These are phyloP conservation scores for Calonectria hongkongensis DNA, from an alignment of 2,329 filamentous ascomycete genomes.

Conservation along the genomic window DNA sequence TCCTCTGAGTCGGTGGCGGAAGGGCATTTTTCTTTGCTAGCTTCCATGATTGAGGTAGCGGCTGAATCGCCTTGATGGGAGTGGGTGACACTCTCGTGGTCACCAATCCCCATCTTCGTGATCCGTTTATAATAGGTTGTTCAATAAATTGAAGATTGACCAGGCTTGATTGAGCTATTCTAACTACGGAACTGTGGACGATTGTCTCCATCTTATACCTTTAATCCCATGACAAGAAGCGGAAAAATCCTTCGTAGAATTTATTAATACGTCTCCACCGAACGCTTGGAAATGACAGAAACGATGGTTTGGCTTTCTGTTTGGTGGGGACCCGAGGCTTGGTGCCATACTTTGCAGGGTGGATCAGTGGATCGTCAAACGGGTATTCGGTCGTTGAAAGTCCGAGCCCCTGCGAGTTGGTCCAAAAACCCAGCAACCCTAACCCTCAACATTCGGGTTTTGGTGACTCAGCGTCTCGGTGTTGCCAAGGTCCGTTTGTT, in stretches of 20 bases:
- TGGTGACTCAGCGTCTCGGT: slow-evolving; percentile 33
- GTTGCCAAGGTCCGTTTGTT: slow-evolving; percentile 32
- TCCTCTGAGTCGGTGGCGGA: slow-evolving; percentile 22
- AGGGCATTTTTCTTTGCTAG: slow-evolving; percentile 45
- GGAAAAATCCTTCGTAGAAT: not conserved
- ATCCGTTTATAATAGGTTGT: not conserved
- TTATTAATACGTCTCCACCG: slow-evolving; percentile 25
- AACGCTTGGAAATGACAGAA: slow-evolving; percentile 12
- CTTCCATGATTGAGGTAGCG: slow-evolving; percentile 45
- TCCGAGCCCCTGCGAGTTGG: slow-evolving; percentile 42
- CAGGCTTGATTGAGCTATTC: not conserved
- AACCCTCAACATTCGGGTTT: slow-evolving; percentile 34
- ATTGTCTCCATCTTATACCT: slow-evolving; percentile 26
- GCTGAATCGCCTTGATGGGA: slow-evolving; percentile 34
- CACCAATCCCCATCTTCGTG: slow-evolving; percentile 39
- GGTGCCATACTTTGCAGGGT: slow-evolving; percentile 26
- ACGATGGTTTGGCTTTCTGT: not conserved
- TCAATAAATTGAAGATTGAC: not conserved
- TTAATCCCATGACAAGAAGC: not conserved
- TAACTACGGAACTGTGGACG: not conserved
- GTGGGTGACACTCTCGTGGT: slow-evolving; percentile 22
- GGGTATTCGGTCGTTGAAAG: slow-evolving; percentile 48
- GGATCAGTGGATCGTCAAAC: slow-evolving; percentile 46
- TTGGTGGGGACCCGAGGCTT: not conserved
- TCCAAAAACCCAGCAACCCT: slow-evolving; percentile 33